Evolutionary conservation across 1,139 yeast species (phyloP), one percentile per base, ranked within the genome.

Genomic region (Pichia sp.): DNA sequence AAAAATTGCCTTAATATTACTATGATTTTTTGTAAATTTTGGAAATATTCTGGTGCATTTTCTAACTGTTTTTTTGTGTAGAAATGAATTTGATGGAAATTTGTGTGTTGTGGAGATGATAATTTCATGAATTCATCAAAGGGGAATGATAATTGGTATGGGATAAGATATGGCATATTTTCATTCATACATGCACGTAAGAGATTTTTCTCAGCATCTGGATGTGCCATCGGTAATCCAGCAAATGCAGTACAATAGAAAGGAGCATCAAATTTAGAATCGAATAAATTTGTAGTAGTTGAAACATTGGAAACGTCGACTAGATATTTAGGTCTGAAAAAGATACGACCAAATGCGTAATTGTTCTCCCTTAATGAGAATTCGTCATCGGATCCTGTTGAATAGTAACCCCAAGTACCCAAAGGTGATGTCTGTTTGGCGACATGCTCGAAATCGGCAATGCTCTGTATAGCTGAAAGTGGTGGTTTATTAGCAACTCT

Each of bases 191-290:
- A 70, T 2, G 68, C 66, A 40, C 69, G 56, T 1, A 77, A 63
- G 42, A 74, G 57, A 8, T 68, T 72, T 36, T 63, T 62, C 54
- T 80, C 86, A 1, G 84, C 86, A 33, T 77, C 81, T 0, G 72
- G 72, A 50, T 74, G 76, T 1, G 84, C 85, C 61, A 77, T 66
- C 44, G 66, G 69, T 34, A 83, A 82, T 51, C 78, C 73, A 0
- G 84, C 85, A 28, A 80, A 72, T 1, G 86, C 84, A 11, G 84
- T 75, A 39, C 78, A 67, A 44, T 81, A 82, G 48, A 79, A 69
- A 7, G 88, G 88, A 3, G 71, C 64, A 15, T 62, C 56, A 20
- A 66, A 62, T 26, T 59, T 54, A 23, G 56, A 46, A 15, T 78
- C 79, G 37, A 72, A 61, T 51, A 74, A 61, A 3, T 59, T 54